Evolutionary conservation across 495 filamentous ascomycete species (phyloP).

Genomic region (Neurospora sp.): DNA sequence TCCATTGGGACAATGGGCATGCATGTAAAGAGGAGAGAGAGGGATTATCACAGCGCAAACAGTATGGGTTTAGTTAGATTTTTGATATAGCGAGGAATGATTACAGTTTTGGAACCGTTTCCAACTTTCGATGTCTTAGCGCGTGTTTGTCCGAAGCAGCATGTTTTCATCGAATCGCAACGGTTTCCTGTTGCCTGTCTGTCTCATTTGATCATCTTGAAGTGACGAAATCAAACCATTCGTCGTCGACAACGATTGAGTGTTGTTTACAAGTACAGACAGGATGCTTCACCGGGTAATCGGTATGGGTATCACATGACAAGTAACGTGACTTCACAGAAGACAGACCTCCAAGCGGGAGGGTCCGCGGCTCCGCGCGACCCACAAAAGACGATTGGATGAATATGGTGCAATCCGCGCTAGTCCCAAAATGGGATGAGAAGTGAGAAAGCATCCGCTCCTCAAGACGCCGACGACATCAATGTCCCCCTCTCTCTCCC

Average conservation of each 20-base stretch:
- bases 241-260: neutral
- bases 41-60: neutral
- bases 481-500: neutral
- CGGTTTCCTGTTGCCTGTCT: too few relatives aligned
- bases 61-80: neutral
- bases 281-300: neutral
- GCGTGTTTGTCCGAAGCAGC: too few relatives aligned
- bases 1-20: neutral
- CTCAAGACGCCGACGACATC: conserved; percentile 14
- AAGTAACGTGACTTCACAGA: neutral
- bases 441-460: conserved; percentile 5
- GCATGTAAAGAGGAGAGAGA: neutral
- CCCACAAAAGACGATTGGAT: conserved; percentile 6
- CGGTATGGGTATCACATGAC: neutral
- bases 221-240: neutral
- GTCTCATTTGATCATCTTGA: too few relatives aligned
- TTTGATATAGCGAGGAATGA: neutral
- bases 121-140: too few relatives aligned
- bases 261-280: neutral
- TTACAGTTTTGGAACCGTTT: neutral
- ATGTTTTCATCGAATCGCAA: too few relatives aligned
- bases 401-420: conserved; percentile 26
- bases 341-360: neutral
- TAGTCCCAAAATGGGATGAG: conserved; percentile 16
- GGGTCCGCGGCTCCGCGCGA: neutral